Conservation (phyloP, 257 asterid species). For the Solanum clarkiae region DNA sequence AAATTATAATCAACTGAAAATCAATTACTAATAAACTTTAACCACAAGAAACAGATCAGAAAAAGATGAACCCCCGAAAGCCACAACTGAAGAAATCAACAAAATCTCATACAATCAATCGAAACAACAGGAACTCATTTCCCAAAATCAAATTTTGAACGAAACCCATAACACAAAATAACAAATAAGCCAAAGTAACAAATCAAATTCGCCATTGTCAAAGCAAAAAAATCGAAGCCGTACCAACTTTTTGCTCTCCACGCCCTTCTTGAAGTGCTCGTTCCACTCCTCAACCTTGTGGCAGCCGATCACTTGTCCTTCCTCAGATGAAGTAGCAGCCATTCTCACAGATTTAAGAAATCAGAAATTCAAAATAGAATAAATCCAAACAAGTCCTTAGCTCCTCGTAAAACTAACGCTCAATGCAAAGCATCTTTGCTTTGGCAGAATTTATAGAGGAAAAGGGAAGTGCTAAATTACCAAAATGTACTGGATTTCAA, state of each 20-base stretch:
- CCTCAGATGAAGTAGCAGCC: constrained; percentile 41
- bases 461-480: background rate
- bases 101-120: background rate
- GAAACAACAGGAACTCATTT: background rate
- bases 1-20: background rate
- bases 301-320: constrained; percentile 60
- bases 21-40: background rate
- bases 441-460: background rate
- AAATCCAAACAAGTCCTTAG: background rate
- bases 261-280: constrained; percentile 22
- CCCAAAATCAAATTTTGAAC: background rate
- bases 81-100: background rate
- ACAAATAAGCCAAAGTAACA: background rate
- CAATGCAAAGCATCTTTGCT: background rate
- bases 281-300: constrained; percentile 50
- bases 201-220: background rate
- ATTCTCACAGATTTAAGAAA: constrained; percentile 1
- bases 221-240: background rate
- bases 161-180: background rate
- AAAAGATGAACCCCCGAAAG: background rate
- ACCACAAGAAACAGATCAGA: background rate
- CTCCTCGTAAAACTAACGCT: background rate
- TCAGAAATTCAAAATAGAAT: background rate
- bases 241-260: constrained; percentile 48
- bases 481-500: background rate